A percentile compares a stretch with the other conserved stretches of the same genome.
These are phyloP conservation scores for Xanthoconium purpureum DNA, from an alignment of 768 basidiomycete genomes.

Conservation along the genomic window DNA sequence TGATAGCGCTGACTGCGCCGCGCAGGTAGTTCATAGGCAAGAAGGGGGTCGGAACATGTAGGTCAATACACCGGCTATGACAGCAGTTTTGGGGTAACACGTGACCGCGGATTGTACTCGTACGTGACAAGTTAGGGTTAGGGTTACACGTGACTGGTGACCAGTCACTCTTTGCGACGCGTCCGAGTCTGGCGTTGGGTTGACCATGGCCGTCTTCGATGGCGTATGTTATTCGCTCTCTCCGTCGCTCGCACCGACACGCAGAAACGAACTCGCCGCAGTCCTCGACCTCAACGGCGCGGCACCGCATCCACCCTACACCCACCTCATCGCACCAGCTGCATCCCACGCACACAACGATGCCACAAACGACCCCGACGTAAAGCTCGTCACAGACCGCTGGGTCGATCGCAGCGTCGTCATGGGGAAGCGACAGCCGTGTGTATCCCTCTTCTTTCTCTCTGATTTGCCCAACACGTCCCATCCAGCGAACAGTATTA, in stretches of 20 bases:
- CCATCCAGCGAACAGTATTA: constrained; percentile 51
- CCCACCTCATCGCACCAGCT: constrained; percentile 46
- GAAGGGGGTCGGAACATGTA: neutral
- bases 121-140: too few relatives aligned
- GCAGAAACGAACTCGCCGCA: constrained; percentile 42
- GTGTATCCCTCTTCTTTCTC: constrained; percentile 20
- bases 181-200: too few relatives aligned
- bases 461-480: constrained; percentile 1
- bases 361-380: constrained; percentile 37
- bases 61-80: constrained; percentile 13
- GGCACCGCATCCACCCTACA: constrained; percentile 47
- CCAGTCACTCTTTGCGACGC: too few relatives aligned
- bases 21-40: constrained; percentile 81
- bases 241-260: constrained; percentile 41
- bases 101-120: constrained; percentile 8
- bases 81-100: constrained; percentile 18
- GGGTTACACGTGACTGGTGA: too few relatives aligned
- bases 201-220: constrained; percentile 37
- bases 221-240: constrained; percentile 48
- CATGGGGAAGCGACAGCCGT: constrained; percentile 57
- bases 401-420: constrained; percentile 73
- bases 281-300: constrained; percentile 56
- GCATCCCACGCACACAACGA: constrained; percentile 47
- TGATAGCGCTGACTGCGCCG: constrained; percentile 80
- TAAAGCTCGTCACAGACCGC: constrained; percentile 38